Evolutionary conservation across 805 yeast species (phyloP), one percentile per base, ranked within the genome.

Genomic region (Lachancea sp.): DNA sequence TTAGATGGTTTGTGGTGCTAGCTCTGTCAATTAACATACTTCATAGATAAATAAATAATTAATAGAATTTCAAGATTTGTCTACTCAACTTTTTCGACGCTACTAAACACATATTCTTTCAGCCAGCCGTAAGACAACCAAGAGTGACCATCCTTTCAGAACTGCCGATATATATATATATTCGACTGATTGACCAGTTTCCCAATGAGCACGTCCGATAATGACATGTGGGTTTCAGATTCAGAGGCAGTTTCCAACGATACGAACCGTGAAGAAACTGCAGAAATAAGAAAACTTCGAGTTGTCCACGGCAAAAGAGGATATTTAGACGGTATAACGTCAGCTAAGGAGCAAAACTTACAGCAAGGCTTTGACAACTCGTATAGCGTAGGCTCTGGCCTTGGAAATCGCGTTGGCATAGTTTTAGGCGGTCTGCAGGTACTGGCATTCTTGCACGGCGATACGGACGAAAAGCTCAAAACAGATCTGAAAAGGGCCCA

Each of bases 321-420:
- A 0, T 89, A 85, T 50, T 61, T 86, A 4, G 95, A 83, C 45
- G 97, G 97, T 0, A 54, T 89, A 5, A 68, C 85, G 1, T 61
- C 58, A 12, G 75, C 86, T 4, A 80, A 85, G 51, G 94, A 84
- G 48, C 60, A 62, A 6, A 75, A 80, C 29, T 63, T 87, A 18
- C 97, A 89, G 55, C 54, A 65, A 9, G 96, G 96, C 0, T 89
- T 90, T 54, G 94, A 89, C 56, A 70, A 65, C 2, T 90, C 90
- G 0, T 89, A 78, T 49, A 86, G 85, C 0, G 52, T 64, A 2
- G 97, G 97, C 1, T 86, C 92, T 0, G 55, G 54, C 2, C 45
- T 88, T 1, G 97, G 95, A 0, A 63, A 73, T 0, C 48, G 64
- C 12, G 80, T 78, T 0, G 97, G 97, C 0, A 57, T 60, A 34